Evolutionary conservation across 2,329 filamentous ascomycete species (phyloP), one percentile per base, ranked within the genome.

Genomic region (Colletotrichum sp.): DNA sequence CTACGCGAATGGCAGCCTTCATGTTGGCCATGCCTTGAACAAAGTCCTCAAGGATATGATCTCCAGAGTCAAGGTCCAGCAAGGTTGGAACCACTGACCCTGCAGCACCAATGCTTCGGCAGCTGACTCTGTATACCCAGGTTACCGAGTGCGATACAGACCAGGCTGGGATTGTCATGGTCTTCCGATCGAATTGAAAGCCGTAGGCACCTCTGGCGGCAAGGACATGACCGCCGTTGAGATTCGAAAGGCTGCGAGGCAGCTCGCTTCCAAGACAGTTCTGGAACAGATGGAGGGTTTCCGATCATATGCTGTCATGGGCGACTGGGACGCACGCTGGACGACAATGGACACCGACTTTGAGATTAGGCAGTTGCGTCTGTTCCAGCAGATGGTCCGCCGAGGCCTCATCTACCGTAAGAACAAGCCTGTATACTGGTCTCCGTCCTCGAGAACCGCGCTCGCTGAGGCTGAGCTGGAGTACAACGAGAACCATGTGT

Each of bases 131-230:
- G 15, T 22, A 13, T 25, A 27, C 19, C 11, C 48, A 85, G 80
- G 95, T 22, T 93, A 91, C 79, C 90, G 91, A 77, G 93, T 98
- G 39, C 89, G 92, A 52, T 99, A 98, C 82, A 89, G 96, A 19
- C 97, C 97, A 3, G 96, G 97, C 61, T 99, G 97, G 97, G 98
- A 99, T 83, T 99, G 97, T 79, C 97, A 99, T 87, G 97, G 97
- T 1, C 90, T 99, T 65, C 97, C 97, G 1, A 99, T 99, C 82
- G 97, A 99, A 88, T 90, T 98, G 80, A 99, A 98, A 86, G 97
- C 96, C 28, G 90, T 99, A 19, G 94, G 94, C 80, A 85, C 86
- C 9, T 78, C 82, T 84, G 79, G 83, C 83, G 77, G 77, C 80
- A 88, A 86, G 77, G 82, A 80, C 64, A 87, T 89, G 81, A 87